These are phyloP conservation scores for Berberis thunbergii DNA, from an alignment of 164 flowering plant genomes.

Conservation along the genomic window DNA sequence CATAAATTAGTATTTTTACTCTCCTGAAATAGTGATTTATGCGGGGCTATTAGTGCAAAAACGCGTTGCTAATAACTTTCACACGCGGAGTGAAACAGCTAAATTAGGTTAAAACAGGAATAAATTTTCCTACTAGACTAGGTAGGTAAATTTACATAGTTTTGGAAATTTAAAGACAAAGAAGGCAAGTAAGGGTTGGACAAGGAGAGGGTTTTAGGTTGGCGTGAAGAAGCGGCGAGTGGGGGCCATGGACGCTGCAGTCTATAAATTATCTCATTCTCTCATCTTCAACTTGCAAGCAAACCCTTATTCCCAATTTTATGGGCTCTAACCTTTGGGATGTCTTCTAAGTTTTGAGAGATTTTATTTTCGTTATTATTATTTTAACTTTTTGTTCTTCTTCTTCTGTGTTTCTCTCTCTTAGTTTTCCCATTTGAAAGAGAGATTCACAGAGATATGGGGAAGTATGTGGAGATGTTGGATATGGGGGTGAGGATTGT, in stretches of 20 bases:
- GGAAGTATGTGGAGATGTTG: conserved; percentile 31
- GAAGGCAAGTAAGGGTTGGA: no score
- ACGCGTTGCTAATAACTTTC: no score
- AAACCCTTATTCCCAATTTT: not conserved
- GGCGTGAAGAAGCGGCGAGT: no score
- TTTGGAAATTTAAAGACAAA: no score
- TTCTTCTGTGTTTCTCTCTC: not conserved
- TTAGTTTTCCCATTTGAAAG: not conserved
- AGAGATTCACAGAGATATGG: not conserved
- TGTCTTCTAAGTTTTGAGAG: not conserved
- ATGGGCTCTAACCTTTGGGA: conserved; percentile 6
- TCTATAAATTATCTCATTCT: not conserved
- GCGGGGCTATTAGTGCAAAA: no score
- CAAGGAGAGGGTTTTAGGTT: no score
- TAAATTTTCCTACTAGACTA: no score
- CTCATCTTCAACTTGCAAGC: not conserved
- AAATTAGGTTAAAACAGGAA: no score
- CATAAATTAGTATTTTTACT: no score
- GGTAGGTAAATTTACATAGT: no score
- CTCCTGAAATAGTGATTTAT: no score
- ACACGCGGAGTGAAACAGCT: no score
- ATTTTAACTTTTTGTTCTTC: not conserved
- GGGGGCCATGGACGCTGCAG: not conserved
- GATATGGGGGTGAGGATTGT: conserved; percentile 32
- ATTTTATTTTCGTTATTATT: not conserved